Evolutionary conservation across 1,284 basidiomycete species (phyloP), one percentile per base, ranked within the genome.

Genomic region (Mycena sp.): DNA sequence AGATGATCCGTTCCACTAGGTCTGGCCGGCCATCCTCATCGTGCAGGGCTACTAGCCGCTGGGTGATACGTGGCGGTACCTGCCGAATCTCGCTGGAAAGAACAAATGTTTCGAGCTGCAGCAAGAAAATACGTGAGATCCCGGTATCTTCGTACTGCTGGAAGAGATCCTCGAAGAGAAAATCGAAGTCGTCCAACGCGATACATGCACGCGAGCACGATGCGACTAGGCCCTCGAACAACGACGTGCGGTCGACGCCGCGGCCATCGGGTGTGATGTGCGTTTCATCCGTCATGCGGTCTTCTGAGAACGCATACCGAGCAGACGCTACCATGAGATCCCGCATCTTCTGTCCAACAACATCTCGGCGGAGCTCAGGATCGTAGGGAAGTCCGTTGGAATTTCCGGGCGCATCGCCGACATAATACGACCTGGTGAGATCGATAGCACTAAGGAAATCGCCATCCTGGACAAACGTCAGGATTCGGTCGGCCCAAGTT

Each of bases 401-500:
- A 71, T 96, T 98, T 4, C 96, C 95, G n/a, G 88, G 85, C 10
- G 91, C 91, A 41, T 87, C 84, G 11, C 90, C 92, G n/a, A 88
- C 79, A 74, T 96, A 96, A 77, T 97, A 99, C 0, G 87, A 83
- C 21, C 93, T 87, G 0, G 93, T 88, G 17, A 97, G 82, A 53
- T 95, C 90, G 68, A 99, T 98, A 1, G 98, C 97, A 45, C 85
- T 88, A 17, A 99, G 81, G 74, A 98, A 96, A 72, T 98, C 91
- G 29, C 96, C 95, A 5, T 85, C 82, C 72, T 95, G 86, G 26
- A 99, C 96, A 55, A 91, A 87, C 4, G 88, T 83, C 29, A 99
- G 81, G 23, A 99, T 90, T 23, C 93, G 89, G 74, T 99, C 96
- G 11, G 97, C 95, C 98, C 98, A 99, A 1, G 95, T 95, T 45